Conservation (phyloP, 2,329 filamentous ascomycete genomes). For the Penicillium sp. region DNA sequence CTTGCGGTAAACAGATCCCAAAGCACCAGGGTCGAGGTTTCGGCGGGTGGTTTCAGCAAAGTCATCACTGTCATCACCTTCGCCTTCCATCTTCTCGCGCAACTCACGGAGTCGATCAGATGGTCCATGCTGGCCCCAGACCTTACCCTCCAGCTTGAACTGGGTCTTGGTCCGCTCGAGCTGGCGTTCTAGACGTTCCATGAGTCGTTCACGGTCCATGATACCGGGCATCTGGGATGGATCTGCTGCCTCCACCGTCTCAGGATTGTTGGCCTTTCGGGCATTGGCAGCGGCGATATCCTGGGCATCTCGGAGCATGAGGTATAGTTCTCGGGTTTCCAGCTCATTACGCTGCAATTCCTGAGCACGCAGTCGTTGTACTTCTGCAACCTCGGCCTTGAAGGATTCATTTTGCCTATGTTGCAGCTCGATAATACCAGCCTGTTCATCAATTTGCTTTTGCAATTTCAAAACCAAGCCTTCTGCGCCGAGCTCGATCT, state of each 20-base stretch:
- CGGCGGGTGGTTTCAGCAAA: constrained; percentile 55
- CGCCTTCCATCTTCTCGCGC: constrained; percentile 88
- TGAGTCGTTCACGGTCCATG: constrained; percentile 83
- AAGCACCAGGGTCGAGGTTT: constrained; percentile 68
- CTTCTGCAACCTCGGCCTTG: constrained; percentile 83
- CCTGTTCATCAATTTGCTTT: constrained; percentile 89
- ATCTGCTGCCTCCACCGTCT: constrained; percentile 57
- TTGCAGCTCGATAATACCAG: constrained; percentile 85
- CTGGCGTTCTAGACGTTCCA: constrained; percentile 92
- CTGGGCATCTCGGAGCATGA: constrained; percentile 97
- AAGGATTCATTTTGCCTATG: constrained; percentile 79
- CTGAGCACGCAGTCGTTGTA: constrained; percentile 81
- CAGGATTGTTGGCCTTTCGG: constrained; percentile 49
- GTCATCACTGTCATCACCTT: constrained; percentile 51
- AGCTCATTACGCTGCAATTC: constrained; percentile 93
- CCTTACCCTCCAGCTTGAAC: constrained; percentile 90
- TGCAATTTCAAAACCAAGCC: constrained; percentile 90
- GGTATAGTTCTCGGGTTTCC: constrained; percentile 92
- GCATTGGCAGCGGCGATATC: constrained; percentile 90
- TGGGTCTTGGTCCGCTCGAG: constrained; percentile 96
- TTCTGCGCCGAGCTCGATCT: constrained; percentile 87
- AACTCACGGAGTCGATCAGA: constrained; percentile 89
- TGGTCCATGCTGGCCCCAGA: constrained; percentile 82
- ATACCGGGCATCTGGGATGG: constrained; percentile 84
- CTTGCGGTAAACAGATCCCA: constrained; percentile 68